phyloP scores from a whole-genome alignment of 2,329 filamentous ascomycete species.

The Ophiocordyceps australis region DNA sequence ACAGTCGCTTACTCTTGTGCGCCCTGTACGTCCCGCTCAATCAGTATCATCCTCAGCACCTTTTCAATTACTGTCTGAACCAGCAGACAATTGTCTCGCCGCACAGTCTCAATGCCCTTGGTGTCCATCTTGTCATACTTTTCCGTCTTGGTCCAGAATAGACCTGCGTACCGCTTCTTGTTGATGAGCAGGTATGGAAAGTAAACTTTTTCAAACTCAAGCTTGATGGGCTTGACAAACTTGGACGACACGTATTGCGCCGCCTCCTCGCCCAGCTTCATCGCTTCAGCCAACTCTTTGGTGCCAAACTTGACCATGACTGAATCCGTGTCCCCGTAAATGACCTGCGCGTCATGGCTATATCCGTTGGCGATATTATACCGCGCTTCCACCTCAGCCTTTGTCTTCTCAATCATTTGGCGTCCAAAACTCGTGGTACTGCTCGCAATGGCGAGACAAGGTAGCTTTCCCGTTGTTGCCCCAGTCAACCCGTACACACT shows the following conservation, averaged over 20 bases:
- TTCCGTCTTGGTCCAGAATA: constrained; percentile 88
- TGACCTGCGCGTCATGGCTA: constrained; percentile 83
- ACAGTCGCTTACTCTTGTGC: constrained; percentile 65
- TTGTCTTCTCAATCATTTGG: constrained; percentile 98
- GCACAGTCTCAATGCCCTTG: constrained; percentile 96
- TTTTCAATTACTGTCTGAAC: constrained; percentile 98
- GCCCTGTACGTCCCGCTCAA: constrained; percentile 75
- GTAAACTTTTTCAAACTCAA: constrained; percentile 99
- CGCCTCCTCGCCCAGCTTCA: constrained; percentile 91
- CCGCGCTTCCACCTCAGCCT: constrained; percentile 77
- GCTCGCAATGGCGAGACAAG: constrained; percentile 86
- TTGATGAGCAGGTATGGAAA: constrained; percentile 97
- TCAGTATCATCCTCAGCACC: constrained; percentile 84
- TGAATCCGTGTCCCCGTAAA: constrained; percentile 97
- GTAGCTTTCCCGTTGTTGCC: constrained; percentile 87
- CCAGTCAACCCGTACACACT: constrained; percentile 95
- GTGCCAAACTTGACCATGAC: constrained; percentile 99
- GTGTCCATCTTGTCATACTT: constrained; percentile 99
- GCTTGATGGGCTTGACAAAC: constrained; percentile 92
- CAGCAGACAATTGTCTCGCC: constrained; percentile 86
- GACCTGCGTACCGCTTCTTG: constrained; percentile 97
- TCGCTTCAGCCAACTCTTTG: constrained; percentile 67
- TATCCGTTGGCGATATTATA: constrained; percentile 94
- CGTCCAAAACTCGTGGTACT: constrained; percentile 94
- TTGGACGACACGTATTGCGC: constrained; percentile 76